Base-by-base conservation (phyloP, 2,329 filamentous ascomycete genomes). In the Stemphylium beticola region DNA sequence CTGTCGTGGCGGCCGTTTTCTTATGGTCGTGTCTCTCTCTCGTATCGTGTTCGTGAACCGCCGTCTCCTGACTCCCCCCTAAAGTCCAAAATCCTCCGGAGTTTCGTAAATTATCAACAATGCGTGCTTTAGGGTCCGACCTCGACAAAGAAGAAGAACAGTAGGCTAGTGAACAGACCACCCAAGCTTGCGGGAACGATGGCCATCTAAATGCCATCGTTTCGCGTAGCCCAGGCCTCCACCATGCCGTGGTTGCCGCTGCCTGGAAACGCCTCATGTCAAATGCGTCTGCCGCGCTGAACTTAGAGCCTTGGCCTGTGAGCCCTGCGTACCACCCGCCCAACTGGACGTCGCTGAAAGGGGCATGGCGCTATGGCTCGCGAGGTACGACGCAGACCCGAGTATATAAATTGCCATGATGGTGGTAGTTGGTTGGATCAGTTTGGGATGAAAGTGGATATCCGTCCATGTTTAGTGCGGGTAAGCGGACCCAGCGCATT, bases 291-390 rank as follows among this genome's bases (percentile, higher is more conserved):
- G 45, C 50, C 50, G 46, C 18, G 45, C 45, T 49, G 22, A n/a
- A 43, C 20, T 40, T 32, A 32, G 38, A 34, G 32, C 29, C 50
- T 53, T 53, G 50, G 44, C 50, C 44, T 38, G 17, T 24, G 49
- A 17, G 18, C 29, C 45, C 38, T 43, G 44, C 46, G 33, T 17
- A 49, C 33, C 9, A 26, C 33, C 24, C 22, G 17, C 22, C 31
- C 26, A 17, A n/a, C 32, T 22, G 10, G 20, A 17, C 24, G 31
- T 20, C 22, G 17, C 44, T 36, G 31, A 48, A 40, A 53, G 43
- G 20, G 14, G 49, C 32, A 36, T 48, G 36, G 36, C 17, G 36
- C 39, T 48, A 37, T 24, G 31, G 17, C 36, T n/a, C 17, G 4
- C 7, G n/a, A 31, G 17, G 31, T 17, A 34, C 20, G 33, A 12